These are phyloP conservation scores for Pelargonium citronellum DNA, from an alignment of 441 rosid species.

Conservation along the genomic window DNA sequence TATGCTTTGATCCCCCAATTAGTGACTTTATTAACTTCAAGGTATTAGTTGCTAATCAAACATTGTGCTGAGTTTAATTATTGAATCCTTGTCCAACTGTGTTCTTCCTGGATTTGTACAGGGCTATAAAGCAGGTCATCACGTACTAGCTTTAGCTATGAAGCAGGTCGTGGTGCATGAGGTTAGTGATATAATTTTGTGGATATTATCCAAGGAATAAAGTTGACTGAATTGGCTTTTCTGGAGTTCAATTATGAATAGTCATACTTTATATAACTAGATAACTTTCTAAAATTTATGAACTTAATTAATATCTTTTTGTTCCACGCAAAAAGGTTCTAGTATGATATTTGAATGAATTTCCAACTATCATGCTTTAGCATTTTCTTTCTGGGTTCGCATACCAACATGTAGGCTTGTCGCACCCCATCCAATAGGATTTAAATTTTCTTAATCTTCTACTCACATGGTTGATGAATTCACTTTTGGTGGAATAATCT, in stretches of 20 bases:
- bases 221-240: not conserved
- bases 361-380: not conserved
- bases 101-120: conserved; percentile 36
- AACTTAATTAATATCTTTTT: too few relatives aligned
- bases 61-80: not conserved
- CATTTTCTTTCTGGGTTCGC: not conserved
- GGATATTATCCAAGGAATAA: not conserved
- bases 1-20: conserved; percentile 72
- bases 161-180: conserved; percentile 89
- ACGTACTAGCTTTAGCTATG: conserved; percentile 60
- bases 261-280: not conserved
- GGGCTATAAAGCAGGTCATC: conserved; percentile 56
- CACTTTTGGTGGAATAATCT: not conserved
- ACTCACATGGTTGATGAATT: not conserved
- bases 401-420: not conserved
- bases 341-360: not conserved
- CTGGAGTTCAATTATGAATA: not conserved
- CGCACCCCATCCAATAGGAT: too few relatives aligned
- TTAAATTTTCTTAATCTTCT: not conserved
- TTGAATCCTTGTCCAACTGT: conserved; percentile 20
- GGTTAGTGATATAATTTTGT: conserved; percentile 40
- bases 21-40: conserved; percentile 61
- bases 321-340: not conserved
- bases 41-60: conserved; percentile 32
- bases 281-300: not conserved